Evolutionary conservation across 176 grass and related monocot genomes (phyloP), one percentile per base, ranked within the genome.

Genomic region (Eleusine coracana): DNA sequence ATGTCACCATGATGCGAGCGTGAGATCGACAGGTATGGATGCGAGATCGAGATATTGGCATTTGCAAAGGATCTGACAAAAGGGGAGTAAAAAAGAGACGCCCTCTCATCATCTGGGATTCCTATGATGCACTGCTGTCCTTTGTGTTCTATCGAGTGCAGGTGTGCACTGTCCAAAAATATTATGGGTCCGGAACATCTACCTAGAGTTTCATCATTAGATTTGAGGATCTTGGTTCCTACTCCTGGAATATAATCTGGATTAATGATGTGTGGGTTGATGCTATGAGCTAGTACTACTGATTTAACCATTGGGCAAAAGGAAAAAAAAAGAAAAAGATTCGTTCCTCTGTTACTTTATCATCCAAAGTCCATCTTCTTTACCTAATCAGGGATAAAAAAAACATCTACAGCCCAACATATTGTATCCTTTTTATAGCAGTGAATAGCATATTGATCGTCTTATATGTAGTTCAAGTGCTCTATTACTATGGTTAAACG

Each of bases 1-100:
- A 42, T 75, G 78, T 87, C 79, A 82, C 68, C 6, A 64, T 82
- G 79, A 82, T 77, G 79, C 34, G 54, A 82, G 42, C 58, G 78
- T 64, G 78, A 82, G 39, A 39, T 49, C 1, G 31, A 17, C 37
- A 18, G 80, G 23, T 6, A 21, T 66, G 6, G 55, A 73, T 21
- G 80, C 10, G 55, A 60, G 48, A 56, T 67, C 5, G 55, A 60
- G 36, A 56, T 55, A 41, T 58, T 18, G 27, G 59, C 15, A 40
- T 62, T 66, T 42, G 15, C 3, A 17, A 52, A 76, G 46, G 11
- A 86, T 56, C 73, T 71, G 67, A 58, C 71, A 86, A 69, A 76
- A 42, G 29, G 4, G 9, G 20, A 34, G 54, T 25, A 58, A 28
- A 60, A 38, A 64, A 78, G 54, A 40, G 20, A 63, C 40, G 15